Percentiles rank a stretch among this genome's conserved stretches.
Evolutionary conservation across 352 stramenopile genomes (phyloP).

Genomic region (Phytophthora idaei): DNA sequence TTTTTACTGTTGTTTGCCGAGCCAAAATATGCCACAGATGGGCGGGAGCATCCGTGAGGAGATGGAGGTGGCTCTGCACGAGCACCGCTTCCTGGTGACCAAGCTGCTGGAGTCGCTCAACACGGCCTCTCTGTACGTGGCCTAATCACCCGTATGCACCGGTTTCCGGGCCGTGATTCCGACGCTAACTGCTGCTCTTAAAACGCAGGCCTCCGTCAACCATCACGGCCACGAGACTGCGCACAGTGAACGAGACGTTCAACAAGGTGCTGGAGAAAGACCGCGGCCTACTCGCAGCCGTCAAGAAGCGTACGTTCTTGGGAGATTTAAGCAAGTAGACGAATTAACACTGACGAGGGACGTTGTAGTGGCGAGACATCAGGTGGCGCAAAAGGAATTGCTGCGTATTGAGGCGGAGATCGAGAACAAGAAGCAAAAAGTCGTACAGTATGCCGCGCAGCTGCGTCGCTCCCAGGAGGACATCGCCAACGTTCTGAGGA

Average conservation of each 20-base stretch:
- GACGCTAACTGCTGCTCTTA: slow-evolving; percentile 5
- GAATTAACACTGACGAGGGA: background rate
- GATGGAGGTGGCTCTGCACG: slow-evolving; percentile 74
- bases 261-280: slow-evolving; percentile 80
- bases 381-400: slow-evolving; percentile 76
- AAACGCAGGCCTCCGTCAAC: slow-evolving; percentile 64
- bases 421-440: slow-evolving; percentile 68
- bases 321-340: background rate
- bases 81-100: slow-evolving; percentile 85
- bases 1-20: background rate
- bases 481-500: slow-evolving; percentile 70
- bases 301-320: slow-evolving; percentile 72
- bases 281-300: slow-evolving; percentile 59
- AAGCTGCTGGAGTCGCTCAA: slow-evolving; percentile 84
- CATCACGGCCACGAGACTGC: slow-evolving; percentile 73
- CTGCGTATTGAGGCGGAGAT: slow-evolving; percentile 62
- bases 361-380: slow-evolving; percentile 63
- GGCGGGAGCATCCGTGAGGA: slow-evolving; percentile 67
- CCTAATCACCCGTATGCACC: background rate
- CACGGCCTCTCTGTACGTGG: slow-evolving; percentile 60
- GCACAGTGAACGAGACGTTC: slow-evolving; percentile 82
- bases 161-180: slow-evolving; percentile 1
- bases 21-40: slow-evolving; percentile 24
- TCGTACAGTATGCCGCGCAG: slow-evolving; percentile 72
- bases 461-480: slow-evolving; percentile 71